A percentile compares a stretch with the other conserved stretches of the same genome.
These are phyloP conservation scores for Trichophyton simii DNA, from an alignment of 2,329 filamentous ascomycete species.

Conservation along the genomic window DNA sequence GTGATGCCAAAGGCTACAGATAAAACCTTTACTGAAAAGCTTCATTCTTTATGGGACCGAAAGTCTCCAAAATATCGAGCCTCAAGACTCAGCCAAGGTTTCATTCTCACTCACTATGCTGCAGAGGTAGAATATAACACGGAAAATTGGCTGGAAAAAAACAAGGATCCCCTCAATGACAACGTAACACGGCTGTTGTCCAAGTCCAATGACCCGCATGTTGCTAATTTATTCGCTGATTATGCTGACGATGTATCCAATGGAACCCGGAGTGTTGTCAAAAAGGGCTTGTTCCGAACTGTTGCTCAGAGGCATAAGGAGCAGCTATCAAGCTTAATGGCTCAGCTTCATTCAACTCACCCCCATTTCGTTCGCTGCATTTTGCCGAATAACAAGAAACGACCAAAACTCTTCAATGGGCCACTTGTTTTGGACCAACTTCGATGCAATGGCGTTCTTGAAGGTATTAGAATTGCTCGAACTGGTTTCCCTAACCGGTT, in stretches of 20 bases:
- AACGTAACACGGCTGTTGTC: conserved; percentile 85
- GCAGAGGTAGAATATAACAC: conserved; percentile 97
- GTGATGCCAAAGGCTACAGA: conserved; percentile 99
- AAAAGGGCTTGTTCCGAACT: conserved; percentile 93
- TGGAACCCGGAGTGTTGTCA: conserved; percentile 65
- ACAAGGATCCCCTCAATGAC: conserved; percentile 96
- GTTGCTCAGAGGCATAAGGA: conserved; percentile 96
- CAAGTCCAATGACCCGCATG: conserved; percentile 66
- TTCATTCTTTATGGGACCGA: conserved; percentile 93
- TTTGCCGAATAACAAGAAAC: conserved; percentile 94
- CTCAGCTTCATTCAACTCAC: conserved; percentile 85
- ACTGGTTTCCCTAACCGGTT: conserved; percentile 94
- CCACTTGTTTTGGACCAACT: conserved; percentile 91
- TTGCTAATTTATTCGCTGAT: conserved; percentile 75
- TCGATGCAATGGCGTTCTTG: conserved; percentile 97
- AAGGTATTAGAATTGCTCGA: conserved; percentile 91
- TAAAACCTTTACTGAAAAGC: conserved; percentile 90
- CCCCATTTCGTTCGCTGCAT: conserved; percentile 98
- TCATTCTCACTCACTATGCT: conserved; percentile 92
- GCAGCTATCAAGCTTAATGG: conserved; percentile 92
- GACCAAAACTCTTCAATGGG: conserved; percentile 81
- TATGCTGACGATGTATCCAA: conserved; percentile 69
- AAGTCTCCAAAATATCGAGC: conserved; percentile 88
- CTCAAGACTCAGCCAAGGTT: conserved; percentile 78
- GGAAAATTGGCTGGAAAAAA: conserved; percentile 92